phyloP scores from a whole-genome alignment of 345 rosid genomes.

The Hibiscus mutabilis region DNA sequence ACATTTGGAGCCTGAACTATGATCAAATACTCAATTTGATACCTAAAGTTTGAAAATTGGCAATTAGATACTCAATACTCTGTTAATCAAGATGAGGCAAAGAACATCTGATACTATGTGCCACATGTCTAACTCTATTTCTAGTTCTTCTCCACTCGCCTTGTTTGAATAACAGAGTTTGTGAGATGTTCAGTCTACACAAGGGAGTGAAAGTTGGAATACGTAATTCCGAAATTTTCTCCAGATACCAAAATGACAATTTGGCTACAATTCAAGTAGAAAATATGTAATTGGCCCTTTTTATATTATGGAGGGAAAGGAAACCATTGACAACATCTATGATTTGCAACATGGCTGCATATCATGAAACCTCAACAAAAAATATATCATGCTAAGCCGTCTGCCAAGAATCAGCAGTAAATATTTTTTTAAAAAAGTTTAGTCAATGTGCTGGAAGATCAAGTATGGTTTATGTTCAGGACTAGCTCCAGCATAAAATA shows the following conservation, averaged over 20 bases:
- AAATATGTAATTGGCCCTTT: neutral
- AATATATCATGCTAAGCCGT: neutral
- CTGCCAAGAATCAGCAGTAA: neutral
- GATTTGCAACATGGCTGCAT: neutral
- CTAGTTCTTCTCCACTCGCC: neutral
- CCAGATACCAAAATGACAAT: neutral
- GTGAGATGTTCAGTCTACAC: neutral
- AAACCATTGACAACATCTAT: no score
- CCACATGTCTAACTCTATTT: neutral
- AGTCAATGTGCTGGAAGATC: neutral
- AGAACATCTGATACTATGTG: neutral
- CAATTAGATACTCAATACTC: neutral
- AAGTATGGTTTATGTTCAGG: neutral
- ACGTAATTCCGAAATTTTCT: neutral
- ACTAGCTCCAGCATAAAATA: neutral
- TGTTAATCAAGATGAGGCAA: neutral
- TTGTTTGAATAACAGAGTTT: neutral
- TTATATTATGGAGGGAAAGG: neutral
- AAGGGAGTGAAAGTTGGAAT: neutral
- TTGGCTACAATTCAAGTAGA: neutral
- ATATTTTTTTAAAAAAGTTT: neutral
- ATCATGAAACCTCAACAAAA: slow-evolving; percentile 1
- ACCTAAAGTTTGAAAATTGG: neutral
- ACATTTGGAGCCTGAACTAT: neutral
- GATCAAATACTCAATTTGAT: neutral